Conservation (phyloP, 73 alveolate species). For the Effrenium voratum region DNA sequence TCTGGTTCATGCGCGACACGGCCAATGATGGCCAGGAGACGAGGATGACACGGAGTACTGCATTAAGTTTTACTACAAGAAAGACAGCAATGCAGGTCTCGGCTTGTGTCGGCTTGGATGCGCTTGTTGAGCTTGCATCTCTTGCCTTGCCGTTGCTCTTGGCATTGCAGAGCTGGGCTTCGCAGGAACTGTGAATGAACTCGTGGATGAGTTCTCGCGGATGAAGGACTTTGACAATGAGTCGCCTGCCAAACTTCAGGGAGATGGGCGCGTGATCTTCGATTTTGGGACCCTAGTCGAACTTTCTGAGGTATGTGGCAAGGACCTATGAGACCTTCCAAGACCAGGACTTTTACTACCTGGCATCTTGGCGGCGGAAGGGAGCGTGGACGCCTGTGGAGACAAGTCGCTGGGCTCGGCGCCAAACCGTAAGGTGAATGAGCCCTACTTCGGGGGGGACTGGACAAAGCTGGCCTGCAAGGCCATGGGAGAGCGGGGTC, state of each 20-base stretch:
- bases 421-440: slow-evolving; percentile 16
- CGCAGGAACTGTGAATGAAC: slow-evolving; percentile 59
- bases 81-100: slow-evolving; percentile 55
- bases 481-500: not conserved
- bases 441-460: slow-evolving; percentile 87
- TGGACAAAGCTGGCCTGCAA: slow-evolving; percentile 91
- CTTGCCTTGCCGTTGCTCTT: not conserved
- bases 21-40: not conserved
- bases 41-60: slow-evolving; percentile 67
- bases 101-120: not conserved
- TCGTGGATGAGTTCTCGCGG: slow-evolving; percentile 80
- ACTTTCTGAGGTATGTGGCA: slow-evolving; percentile 52
- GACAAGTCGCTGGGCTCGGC: not conserved
- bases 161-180: not conserved
- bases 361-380: slow-evolving; percentile 4
- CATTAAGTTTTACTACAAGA: slow-evolving; percentile 89
- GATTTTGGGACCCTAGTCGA: not conserved
- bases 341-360: slow-evolving; percentile 68
- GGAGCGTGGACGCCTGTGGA: not conserved
- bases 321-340: slow-evolving; percentile 86
- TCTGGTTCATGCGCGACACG: too few species aligned
- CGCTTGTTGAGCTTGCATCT: not conserved
- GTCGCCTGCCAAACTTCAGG: not conserved
- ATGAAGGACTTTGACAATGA: slow-evolving; percentile 52
- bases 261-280: not conserved